Evolutionary conservation across 2,329 filamentous ascomycete species (phyloP), one percentile per base, ranked within the genome.

Genomic region (Verruconis gallopava): DNA sequence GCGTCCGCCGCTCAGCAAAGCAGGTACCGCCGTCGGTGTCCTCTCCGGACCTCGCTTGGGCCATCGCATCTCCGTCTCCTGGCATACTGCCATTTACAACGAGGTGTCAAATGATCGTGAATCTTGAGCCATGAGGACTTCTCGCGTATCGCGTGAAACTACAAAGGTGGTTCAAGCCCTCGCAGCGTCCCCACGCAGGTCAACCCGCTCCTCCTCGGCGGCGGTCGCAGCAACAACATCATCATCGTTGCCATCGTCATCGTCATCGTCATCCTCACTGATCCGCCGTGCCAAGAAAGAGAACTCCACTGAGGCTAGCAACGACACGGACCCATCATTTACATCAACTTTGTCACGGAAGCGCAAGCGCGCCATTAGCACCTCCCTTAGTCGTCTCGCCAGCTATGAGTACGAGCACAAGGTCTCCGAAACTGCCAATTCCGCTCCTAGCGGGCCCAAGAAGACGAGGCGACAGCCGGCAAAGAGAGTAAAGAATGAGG

Each of bases 51-150:
- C n/a, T n/a, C n/a, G n/a, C n/a, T n/a, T n/a, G n/a, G n/a, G n/a
- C n/a, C n/a, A n/a, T n/a, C n/a, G n/a, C n/a, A n/a, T n/a, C n/a
- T n/a, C n/a, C n/a, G n/a, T n/a, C n/a, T n/a, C n/a, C n/a, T n/a
- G n/a, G n/a, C n/a, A n/a, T n/a, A n/a, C n/a, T n/a, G n/a, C n/a
- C n/a, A n/a, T n/a, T n/a, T n/a, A n/a, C n/a, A n/a, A n/a, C n/a
- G n/a, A n/a, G n/a, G n/a, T n/a, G n/a, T n/a, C n/a, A n/a, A n/a
- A n/a, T n/a, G n/a, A n/a, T n/a, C n/a, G n/a, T n/a, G n/a, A n/a
- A n/a, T n/a, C 25, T 30, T n/a, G n/a, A 30, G 25, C n/a, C 25
- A 46, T 46, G 45, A 44, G 37, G 5, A 46, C 45, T 11, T 46
- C 45, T 5, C 37, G 43, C 12, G 37, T 46, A 9, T 37, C 45